Base-by-base conservation (phyloP, 768 basidiomycete species). In the Coprinopsis cinerea region DNA sequence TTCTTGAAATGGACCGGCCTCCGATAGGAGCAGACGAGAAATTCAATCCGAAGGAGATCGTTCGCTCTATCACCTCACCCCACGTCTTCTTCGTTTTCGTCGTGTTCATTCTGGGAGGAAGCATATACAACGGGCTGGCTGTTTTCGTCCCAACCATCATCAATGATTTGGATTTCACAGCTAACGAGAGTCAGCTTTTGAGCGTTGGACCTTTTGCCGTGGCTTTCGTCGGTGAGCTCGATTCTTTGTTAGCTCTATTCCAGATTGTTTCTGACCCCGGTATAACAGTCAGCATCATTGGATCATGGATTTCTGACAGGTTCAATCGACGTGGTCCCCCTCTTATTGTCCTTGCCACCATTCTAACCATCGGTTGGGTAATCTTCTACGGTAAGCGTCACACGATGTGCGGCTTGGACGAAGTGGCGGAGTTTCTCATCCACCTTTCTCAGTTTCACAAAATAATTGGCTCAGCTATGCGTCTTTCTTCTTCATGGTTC, bases 141-240 rank as follows among this genome's bases (percentile, higher is more conserved):
- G 50, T 67, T 2, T 71, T 68, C 59, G 53, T 66, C 11, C 69
- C 69, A 2, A 68, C 68, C 4, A 68, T 68, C 44, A 64, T 71
- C 20, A 64, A 61, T 17, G 65, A 68, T 44, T 57, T 69, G 3
- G 67, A 66, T 0, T 69, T 69, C 52, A 64, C 57, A 23, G 41
- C 64, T 2, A 59, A 53, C 24, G 61, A 60, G 47, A 61, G 65
- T 7, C 69, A 71, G 49, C 46, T 71, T 3, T 60, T 71, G 13
- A 69, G 67, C 40, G 69, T 69, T 9, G 67, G 67, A 1, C 69
- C 69, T 1, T 71, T 69, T 45, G 69, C 62, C 25, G 64, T 55
- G 4, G 65, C 64, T 3, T 71, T 69, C 52, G 58, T 67, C 45
- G 57, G 69, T 71, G 41, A 18, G 67, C 53, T 1, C 30, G 4